Evolutionary conservation across 2,329 filamentous ascomycete species (phyloP).

Genomic region (Daldinia sp.): DNA sequence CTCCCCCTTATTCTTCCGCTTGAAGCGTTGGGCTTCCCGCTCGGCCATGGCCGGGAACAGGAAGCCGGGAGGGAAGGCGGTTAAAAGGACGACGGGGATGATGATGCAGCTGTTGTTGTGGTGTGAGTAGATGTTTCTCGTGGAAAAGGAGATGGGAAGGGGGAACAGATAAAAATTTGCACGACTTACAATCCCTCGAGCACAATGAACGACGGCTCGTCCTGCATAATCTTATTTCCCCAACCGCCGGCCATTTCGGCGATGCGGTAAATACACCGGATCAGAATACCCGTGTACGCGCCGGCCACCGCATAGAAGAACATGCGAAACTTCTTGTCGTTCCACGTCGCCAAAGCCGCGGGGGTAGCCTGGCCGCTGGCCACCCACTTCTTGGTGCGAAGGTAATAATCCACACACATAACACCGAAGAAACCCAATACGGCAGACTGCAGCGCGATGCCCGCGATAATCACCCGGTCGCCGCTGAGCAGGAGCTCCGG

Average conservation of each 20-base stretch:
- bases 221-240: slow-evolving; percentile 70
- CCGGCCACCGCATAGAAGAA: slow-evolving; percentile 56
- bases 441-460: slow-evolving; percentile 62
- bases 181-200: slow-evolving; percentile 61
- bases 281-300: slow-evolving; percentile 57
- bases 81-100: slow-evolving; percentile 58
- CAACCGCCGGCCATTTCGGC: slow-evolving; percentile 71
- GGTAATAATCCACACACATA: slow-evolving; percentile 55
- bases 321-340: slow-evolving; percentile 51
- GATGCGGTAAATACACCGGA: slow-evolving; percentile 66
- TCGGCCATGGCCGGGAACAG: slow-evolving; percentile 63
- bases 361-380: slow-evolving; percentile 42
- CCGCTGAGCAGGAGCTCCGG: slow-evolving; percentile 53
- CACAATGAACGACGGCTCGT: slow-evolving; percentile 66
- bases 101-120: slow-evolving; percentile 55
- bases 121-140: slow-evolving; percentile 2
- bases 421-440: slow-evolving; percentile 58
- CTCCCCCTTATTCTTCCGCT: slow-evolving; percentile 34
- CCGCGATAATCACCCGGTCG: slow-evolving; percentile 62
- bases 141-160: not conserved
- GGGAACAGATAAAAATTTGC: not conserved
- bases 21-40: slow-evolving; percentile 42
- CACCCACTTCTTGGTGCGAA: slow-evolving; percentile 54
- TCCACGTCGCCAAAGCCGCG: slow-evolving; percentile 52
- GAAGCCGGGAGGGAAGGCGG: slow-evolving; percentile 62